These are phyloP conservation scores for Telopea speciosissima DNA, from an alignment of 177 flowering plant species.

Conservation along the genomic window DNA sequence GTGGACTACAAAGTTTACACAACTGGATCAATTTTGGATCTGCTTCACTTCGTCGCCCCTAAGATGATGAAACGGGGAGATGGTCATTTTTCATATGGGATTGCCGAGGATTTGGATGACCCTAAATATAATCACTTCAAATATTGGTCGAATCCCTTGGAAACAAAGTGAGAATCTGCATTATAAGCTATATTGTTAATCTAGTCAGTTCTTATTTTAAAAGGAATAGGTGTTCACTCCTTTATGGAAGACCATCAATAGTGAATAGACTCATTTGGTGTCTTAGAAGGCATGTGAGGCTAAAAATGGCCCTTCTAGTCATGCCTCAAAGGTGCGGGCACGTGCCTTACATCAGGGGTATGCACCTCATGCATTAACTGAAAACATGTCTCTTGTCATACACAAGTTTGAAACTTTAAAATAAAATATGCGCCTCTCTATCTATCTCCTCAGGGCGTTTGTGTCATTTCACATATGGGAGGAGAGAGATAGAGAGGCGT, in stretches of 20 bases:
- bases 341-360: background rate
- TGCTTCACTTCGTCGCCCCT: constrained; percentile 86
- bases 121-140: constrained; percentile 75
- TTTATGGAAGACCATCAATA: background rate
- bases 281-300: background rate
- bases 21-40: constrained; percentile 61
- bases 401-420: background rate
- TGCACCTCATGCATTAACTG: background rate
- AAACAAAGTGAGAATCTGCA: constrained; percentile 64
- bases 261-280: background rate
- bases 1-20: constrained; percentile 86
- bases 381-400: background rate
- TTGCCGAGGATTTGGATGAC: constrained; percentile 93
- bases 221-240: background rate
- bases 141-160: constrained; percentile 98
- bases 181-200: background rate
- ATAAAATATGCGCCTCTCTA: too few relatives aligned
- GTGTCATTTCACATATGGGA: too few relatives aligned
- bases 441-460: too few relatives aligned
- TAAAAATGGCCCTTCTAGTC: too few relatives aligned
- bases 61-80: constrained; percentile 93
- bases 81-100: constrained; percentile 88
- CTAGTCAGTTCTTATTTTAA: background rate
- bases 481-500: too few relatives aligned
- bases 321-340: background rate